Conservation (phyloP, 257 asterid species). For the Pogostemon cablin region DNA sequence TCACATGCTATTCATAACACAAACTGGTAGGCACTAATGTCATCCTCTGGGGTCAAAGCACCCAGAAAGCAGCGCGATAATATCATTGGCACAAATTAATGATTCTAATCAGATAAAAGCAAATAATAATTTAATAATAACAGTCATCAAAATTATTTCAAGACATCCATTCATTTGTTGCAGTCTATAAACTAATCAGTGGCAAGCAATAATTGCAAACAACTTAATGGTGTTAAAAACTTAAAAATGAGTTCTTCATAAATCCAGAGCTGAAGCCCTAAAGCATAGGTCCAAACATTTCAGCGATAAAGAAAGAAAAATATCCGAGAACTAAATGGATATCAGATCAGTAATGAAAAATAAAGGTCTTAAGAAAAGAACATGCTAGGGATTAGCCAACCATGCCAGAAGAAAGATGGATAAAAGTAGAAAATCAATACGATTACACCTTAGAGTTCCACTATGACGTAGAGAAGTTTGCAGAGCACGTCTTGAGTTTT, state of each 20-base stretch:
- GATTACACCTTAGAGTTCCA: constrained; percentile 70
- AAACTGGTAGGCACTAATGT: constrained; percentile 19
- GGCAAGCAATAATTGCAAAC: background rate
- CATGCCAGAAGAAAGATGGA: background rate
- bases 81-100: constrained; percentile 24
- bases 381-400: background rate
- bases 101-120: background rate
- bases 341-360: background rate
- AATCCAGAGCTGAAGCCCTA: background rate
- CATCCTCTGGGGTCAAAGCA: background rate
- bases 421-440: constrained; percentile 3
- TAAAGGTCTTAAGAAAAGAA: background rate
- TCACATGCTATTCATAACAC: constrained; percentile 10
- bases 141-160: constrained; percentile 1
- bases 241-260: background rate
- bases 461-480: constrained; percentile 87
- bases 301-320: background rate
- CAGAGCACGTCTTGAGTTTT: constrained; percentile 92
- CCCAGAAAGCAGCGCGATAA: constrained; percentile 6
- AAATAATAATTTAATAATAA: background rate
- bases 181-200: background rate
- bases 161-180: constrained; percentile 14
- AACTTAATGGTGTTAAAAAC: background rate
- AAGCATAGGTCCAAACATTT: background rate
- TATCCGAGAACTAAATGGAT: background rate